phyloP scores from a whole-genome alignment of 2,329 filamentous ascomycete species.

The Colletotrichum eremochloae region DNA sequence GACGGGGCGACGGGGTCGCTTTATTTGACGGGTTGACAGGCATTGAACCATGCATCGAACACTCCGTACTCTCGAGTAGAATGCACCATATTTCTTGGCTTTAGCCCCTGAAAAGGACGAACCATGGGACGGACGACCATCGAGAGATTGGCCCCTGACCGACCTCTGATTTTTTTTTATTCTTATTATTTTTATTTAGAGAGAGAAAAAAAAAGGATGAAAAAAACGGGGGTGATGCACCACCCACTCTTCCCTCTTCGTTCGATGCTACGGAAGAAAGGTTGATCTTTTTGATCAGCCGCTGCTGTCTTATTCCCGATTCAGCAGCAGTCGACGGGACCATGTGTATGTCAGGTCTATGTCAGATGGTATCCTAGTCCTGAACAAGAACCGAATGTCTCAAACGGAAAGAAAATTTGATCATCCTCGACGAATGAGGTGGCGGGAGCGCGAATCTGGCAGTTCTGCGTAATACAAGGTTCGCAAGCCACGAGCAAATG shows the following conservation, averaged over 20 bases:
- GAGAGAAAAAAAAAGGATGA: too few species aligned
- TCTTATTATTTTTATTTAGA: too few species aligned
- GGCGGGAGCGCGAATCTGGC: too few species aligned
- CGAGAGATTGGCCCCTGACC: slow-evolving; percentile 7
- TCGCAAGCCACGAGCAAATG: background rate
- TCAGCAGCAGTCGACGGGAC: background rate
- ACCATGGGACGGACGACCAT: background rate
- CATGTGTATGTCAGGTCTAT: slow-evolving; percentile 11
- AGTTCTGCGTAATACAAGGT: background rate
- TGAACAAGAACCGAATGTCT: slow-evolving; percentile 1
- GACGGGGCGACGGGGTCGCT: slow-evolving; percentile 11
- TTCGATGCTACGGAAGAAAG: background rate
- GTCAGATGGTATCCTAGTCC: slow-evolving; percentile 3
- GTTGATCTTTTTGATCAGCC: slow-evolving; percentile 2
- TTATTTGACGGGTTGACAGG: slow-evolving; percentile 28
- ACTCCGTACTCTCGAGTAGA: background rate
- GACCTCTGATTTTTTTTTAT: too few species aligned
- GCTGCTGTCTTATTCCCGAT: slow-evolving; percentile 13
- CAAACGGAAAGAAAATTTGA: background rate
- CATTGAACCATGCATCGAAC: background rate
- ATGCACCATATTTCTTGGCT: background rate
- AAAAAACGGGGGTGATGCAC: slow-evolving; percentile 8
- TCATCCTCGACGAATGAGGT: background rate
- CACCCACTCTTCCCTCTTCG: background rate
- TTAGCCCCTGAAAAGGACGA: background rate